Evolutionary conservation across 2,329 filamentous ascomycete genomes (phyloP).

Genomic region (Aspergillus alliaceus): DNA sequence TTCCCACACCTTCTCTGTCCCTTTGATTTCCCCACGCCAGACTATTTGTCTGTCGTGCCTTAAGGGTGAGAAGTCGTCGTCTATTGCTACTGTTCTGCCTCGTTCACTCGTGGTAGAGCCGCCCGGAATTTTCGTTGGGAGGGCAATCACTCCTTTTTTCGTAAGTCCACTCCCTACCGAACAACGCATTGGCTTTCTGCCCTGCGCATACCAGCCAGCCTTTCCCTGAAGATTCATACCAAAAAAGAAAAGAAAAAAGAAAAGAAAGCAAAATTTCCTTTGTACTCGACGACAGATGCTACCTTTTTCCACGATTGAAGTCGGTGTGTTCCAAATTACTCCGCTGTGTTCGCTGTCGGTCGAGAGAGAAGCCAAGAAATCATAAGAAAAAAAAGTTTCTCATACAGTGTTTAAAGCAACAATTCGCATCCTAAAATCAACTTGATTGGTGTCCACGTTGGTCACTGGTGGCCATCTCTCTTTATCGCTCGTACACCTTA

Average conservation of each 20-base stretch:
- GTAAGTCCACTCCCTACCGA: conserved; percentile 24
- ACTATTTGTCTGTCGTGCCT: conserved; percentile 23
- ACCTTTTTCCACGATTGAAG: conserved; percentile 1
- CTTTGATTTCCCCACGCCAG: conserved; percentile 21
- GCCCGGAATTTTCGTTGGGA: conserved; percentile 17
- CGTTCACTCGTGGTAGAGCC: conserved; percentile 38
- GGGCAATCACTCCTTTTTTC: conserved; percentile 25
- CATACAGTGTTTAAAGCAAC: conserved; percentile 8
- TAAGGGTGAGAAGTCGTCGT: conserved; percentile 23
- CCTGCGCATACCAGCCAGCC: not conserved
- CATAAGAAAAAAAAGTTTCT: conserved; percentile 13
- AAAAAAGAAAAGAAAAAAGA: not conserved
- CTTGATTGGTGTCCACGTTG: conserved; percentile 15
- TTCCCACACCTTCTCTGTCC: conserved; percentile 25
- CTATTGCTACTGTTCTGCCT: conserved; percentile 24
- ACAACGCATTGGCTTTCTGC: conserved; percentile 8
- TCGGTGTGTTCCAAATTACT: not conserved
- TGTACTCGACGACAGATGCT: not conserved
- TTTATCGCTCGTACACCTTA: conserved; percentile 10
- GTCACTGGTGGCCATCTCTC: conserved; percentile 11
- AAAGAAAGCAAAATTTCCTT: not conserved
- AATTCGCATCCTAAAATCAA: conserved; percentile 3
- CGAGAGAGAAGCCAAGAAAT: conserved; percentile 2
- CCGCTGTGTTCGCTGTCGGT: conserved; percentile 3
- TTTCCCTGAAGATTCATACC: not conserved